Conservation (phyloP, 495 filamentous ascomycete species). For the Penicillium odoratum region DNA sequence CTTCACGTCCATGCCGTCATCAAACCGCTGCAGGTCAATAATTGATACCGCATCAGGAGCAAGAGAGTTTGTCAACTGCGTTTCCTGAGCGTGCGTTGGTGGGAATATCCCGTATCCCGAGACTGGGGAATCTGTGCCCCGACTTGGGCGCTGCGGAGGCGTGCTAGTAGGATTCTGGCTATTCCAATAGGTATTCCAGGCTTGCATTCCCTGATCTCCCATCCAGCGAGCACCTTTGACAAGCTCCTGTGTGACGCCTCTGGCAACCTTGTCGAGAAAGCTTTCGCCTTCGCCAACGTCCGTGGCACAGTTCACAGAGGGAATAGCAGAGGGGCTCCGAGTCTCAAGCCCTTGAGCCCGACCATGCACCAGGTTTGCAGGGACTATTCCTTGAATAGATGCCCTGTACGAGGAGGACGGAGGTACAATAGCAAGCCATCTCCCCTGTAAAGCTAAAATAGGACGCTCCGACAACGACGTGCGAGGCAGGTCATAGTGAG, state of each 20-base stretch:
- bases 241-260: slow-evolving; percentile 88
- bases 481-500: slow-evolving; percentile 49
- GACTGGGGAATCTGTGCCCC: slow-evolving; percentile 28
- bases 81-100: slow-evolving; percentile 68
- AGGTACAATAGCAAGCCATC: slow-evolving; percentile 85
- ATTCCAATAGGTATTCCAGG: slow-evolving; percentile 89
- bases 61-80: slow-evolving; percentile 43
- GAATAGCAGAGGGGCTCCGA: slow-evolving; percentile 71
- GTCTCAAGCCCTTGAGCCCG: slow-evolving; percentile 66
- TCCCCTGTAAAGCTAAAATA: slow-evolving; percentile 71
- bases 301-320: slow-evolving; percentile 69
- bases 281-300: slow-evolving; percentile 79
- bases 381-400: slow-evolving; percentile 63
- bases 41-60: slow-evolving; percentile 84
- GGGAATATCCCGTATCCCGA: slow-evolving; percentile 57
- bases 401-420: slow-evolving; percentile 66
- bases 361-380: slow-evolving; percentile 39
- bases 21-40: slow-evolving; percentile 70
- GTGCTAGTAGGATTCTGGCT: slow-evolving; percentile 48
- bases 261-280: slow-evolving; percentile 78
- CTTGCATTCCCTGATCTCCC: slow-evolving; percentile 79
- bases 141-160: slow-evolving; percentile 27
- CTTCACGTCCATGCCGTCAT: slow-evolving; percentile 44
- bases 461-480: slow-evolving; percentile 53
- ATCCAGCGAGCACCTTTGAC: slow-evolving; percentile 86